Evolutionary conservation across 75 land plant species (phyloP).

Genomic region (Picea glauca): DNA sequence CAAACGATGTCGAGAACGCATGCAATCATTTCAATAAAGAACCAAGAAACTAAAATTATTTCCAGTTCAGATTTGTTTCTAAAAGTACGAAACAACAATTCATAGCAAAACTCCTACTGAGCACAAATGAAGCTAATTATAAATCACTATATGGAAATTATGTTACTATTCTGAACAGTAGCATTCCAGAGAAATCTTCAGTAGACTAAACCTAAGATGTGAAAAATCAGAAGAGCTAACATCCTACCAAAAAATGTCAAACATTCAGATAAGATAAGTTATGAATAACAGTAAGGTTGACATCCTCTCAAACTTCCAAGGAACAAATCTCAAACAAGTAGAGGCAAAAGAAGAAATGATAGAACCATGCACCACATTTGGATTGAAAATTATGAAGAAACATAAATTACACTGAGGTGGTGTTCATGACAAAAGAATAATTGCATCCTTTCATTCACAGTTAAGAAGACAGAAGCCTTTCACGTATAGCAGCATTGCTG

Average conservation of each 20-base stretch:
- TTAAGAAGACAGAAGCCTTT: background rate
- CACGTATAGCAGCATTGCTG: conserved; percentile 7
- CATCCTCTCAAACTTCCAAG: background rate
- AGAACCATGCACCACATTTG: background rate
- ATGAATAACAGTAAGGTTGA: background rate
- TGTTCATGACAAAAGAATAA: conserved; percentile 7
- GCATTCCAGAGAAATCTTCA: background rate
- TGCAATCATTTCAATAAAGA: background rate
- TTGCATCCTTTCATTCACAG: conserved; percentile 2
- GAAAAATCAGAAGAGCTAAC: background rate
- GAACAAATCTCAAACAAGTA: background rate
- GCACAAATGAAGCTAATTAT: background rate
- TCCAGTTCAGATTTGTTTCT: background rate
- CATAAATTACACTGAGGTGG: background rate
- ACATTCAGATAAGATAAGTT: background rate
- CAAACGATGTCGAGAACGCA: too few relatives aligned
- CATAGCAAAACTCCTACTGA: background rate
- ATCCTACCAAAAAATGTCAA: background rate
- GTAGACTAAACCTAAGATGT: background rate
- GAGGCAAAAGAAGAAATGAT: conserved; percentile 1
- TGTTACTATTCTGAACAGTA: background rate
- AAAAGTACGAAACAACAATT: background rate
- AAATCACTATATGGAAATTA: background rate
- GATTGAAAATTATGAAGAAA: background rate
- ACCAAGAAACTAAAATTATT: background rate